Percentiles rank a stretch among this genome's conserved stretches.
These are phyloP conservation scores for Aphanomyces stellatus DNA, from an alignment of 352 stramenopile species.

Conservation along the genomic window DNA sequence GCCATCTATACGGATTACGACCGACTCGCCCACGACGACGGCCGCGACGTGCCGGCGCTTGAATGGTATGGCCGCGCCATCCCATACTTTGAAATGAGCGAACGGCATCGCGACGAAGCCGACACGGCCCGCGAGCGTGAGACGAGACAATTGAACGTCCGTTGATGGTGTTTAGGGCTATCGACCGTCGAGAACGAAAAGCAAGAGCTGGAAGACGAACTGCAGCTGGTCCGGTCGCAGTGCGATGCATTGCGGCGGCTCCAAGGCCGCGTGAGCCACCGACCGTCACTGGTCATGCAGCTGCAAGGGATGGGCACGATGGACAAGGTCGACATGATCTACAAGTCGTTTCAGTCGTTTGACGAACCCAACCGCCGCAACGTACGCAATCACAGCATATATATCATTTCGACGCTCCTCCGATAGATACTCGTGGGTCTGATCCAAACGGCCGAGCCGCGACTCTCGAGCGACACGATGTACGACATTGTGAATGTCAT, in stretches of 20 bases:
- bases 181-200: neutral
- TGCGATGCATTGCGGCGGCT: neutral
- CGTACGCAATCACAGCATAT: neutral
- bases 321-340: slow-evolving; percentile 11
- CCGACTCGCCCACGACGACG: slow-evolving; percentile 20
- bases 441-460: slow-evolving; percentile 4
- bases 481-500: slow-evolving; percentile 7
- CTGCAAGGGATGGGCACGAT: slow-evolving; percentile 9
- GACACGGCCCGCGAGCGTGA: slow-evolving; percentile 40
- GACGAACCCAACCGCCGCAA: neutral
- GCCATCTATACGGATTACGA: slow-evolving; percentile 52
- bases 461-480: neutral
- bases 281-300: slow-evolving; percentile 4
- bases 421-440: slow-evolving; percentile 11
- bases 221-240: neutral
- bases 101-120: slow-evolving; percentile 35
- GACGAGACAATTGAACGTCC: neutral
- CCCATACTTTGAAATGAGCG: slow-evolving; percentile 54
- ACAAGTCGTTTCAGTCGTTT: neutral
- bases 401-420: neutral
- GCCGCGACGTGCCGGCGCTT: slow-evolving; percentile 44
- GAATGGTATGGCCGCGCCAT: slow-evolving; percentile 47
- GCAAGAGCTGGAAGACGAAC: neutral
- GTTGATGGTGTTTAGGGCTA: neutral
- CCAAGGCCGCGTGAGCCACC: neutral